These are phyloP conservation scores for Scheffersomyces stipitis DNA, from an alignment of 805 yeast genomes.

Conservation along the genomic window DNA sequence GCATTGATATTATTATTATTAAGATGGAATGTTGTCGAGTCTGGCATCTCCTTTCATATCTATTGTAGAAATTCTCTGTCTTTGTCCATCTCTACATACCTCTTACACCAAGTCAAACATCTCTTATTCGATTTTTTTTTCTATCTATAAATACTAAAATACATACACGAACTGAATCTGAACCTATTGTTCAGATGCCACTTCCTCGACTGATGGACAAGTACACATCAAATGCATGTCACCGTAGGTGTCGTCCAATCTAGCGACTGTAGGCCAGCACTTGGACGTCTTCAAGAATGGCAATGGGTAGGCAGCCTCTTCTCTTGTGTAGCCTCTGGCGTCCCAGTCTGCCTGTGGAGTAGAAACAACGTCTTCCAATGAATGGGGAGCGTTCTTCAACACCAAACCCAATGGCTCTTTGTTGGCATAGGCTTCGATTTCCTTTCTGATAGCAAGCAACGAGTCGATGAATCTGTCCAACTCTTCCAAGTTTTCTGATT, in stretches of 20 bases:
- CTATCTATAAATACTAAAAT: conserved; percentile 1
- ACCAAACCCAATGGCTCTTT: conserved; percentile 68
- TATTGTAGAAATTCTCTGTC: no score
- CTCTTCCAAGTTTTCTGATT: conserved; percentile 85
- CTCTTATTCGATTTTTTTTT: no score
- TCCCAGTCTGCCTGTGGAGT: conserved; percentile 70
- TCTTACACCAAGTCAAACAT: no score
- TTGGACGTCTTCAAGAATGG: conserved; percentile 70
- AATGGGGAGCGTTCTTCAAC: conserved; percentile 90
- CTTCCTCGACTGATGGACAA: conserved; percentile 83
- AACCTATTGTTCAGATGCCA: conserved; percentile 37
- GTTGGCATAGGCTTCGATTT: conserved; percentile 69
- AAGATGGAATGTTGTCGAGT: no score
- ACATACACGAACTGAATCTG: background rate
- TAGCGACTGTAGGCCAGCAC: conserved; percentile 93
- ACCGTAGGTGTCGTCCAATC: conserved; percentile 93
- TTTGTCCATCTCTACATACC: no score
- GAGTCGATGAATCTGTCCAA: conserved; percentile 89
- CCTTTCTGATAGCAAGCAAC: conserved; percentile 76
- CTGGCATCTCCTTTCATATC: no score
- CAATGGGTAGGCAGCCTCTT: conserved; percentile 90
- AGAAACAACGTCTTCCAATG: conserved; percentile 71
- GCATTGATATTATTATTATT: no score
- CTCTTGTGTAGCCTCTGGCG: conserved; percentile 84
- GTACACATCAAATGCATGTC: conserved; percentile 91